These are phyloP conservation scores for Pulicaria dysenterica DNA, from an alignment of 129 eudicot genomes.

Conservation along the genomic window DNA sequence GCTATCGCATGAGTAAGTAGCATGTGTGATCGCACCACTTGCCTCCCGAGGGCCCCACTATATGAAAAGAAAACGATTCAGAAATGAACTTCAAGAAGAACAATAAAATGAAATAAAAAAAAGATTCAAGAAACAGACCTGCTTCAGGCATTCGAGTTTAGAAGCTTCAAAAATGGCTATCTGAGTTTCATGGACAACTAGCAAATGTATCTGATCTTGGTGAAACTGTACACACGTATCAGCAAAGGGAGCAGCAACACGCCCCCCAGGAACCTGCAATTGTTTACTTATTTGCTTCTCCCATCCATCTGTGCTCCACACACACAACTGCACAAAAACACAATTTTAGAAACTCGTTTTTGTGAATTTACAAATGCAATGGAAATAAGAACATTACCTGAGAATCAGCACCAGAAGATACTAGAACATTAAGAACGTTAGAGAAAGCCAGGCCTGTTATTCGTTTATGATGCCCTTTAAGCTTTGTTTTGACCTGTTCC, in stretches of 20 bases:
- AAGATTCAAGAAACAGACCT: constrained; percentile 41
- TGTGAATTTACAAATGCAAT: not conserved
- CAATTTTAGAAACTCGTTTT: not conserved
- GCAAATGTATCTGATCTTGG: constrained; percentile 72
- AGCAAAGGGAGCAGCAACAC: constrained; percentile 62
- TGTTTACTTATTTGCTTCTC: constrained; percentile 65
- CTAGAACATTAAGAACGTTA: constrained; percentile 62
- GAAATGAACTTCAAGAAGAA: not conserved
- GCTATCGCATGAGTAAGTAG: constrained; percentile 88
- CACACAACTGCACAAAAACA: constrained; percentile 61
- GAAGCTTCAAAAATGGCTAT: constrained; percentile 83
- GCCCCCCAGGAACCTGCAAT: constrained; percentile 74
- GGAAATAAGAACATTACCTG: constrained; percentile 43
- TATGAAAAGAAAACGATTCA: not conserved
- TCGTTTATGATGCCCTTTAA: constrained; percentile 82
- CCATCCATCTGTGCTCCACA: constrained; percentile 80
- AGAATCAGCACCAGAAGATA: constrained; percentile 91
- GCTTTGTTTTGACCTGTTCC: constrained; percentile 68
- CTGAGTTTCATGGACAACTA: constrained; percentile 81
- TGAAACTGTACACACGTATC: constrained; percentile 88
- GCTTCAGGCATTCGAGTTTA: constrained; percentile 71
- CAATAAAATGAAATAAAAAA: not conserved
- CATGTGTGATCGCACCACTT: constrained; percentile 79
- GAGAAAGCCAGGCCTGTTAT: constrained; percentile 84
- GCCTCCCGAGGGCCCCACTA: constrained; percentile 87